Evolutionary conservation across 2,329 filamentous ascomycete species (phyloP), one percentile per base, ranked within the genome.

Genomic region (Rachicladosporium sp.): DNA sequence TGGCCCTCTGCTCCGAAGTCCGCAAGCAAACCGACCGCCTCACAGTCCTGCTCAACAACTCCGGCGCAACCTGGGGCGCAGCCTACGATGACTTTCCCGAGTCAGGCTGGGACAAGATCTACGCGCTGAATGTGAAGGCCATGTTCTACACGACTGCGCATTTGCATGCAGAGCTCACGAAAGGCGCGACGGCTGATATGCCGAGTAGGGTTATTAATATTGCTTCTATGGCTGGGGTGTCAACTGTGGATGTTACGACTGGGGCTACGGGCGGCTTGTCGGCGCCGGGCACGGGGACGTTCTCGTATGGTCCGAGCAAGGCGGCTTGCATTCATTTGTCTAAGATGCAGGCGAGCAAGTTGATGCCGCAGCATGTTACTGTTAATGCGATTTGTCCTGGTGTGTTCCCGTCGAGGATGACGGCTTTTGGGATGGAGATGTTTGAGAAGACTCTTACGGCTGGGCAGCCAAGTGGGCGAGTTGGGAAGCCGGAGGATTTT

Each of bases 61-160:
- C 65, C 2, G 66, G 66, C 2, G 63, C 67, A 0, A 54, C 54
- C 6, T 58, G 55, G 55, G 72, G 71, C 7, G 72, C 67, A 19
- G 67, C 71, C 21, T 75, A 74, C 52, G 69, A 73, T 43, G 64
- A 74, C 52, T 76, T 73, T 48, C 71, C 71, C 1, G 71, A 73
- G 45, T 61, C 65, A 35, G 73, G 68, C 31, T 76, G 71, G 69
- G 71, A 73, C 46, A 70, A 74, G 46, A 60, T 76, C 13, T 46
- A 46, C 36, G 49, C 52, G 3, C 44, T 58, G 5, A 58, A 58
- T 39, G 54, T 58, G 34, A 58, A 58, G 38, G 40, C 54, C 6
- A 56, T 64, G 41, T 68, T 66, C 51, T 59, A 62, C 33, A 68
- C 64, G n/a, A 68, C 67, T 39, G 66, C 66, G 11, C 60, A 63